A percentile compares a stretch with the other conserved stretches of the same genome.
phyloP scores from a whole-genome alignment of 331 rosid species.

The Acacia pycnantha region DNA sequence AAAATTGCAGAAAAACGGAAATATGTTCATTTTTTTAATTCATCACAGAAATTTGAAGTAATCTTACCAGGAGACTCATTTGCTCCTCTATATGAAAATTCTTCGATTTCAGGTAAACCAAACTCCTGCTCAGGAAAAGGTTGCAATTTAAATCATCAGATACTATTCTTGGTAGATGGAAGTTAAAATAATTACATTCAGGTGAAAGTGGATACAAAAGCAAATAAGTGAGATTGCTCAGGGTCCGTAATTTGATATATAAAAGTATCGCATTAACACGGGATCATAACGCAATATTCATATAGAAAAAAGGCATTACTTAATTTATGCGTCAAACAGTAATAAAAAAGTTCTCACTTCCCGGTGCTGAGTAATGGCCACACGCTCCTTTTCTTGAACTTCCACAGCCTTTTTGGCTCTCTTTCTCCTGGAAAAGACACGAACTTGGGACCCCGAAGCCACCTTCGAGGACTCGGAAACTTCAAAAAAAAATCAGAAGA shows the following conservation, averaged over 20 bases:
- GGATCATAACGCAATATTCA: neutral
- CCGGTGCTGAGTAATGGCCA: neutral
- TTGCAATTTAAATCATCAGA: slow-evolving; percentile 1
- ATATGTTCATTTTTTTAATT: neutral
- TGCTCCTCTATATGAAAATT: slow-evolving; percentile 25
- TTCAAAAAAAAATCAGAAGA: neutral
- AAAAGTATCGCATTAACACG: neutral
- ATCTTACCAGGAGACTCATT: slow-evolving; percentile 21
- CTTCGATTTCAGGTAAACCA: slow-evolving; percentile 38
- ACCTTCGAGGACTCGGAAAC: slow-evolving; percentile 5
- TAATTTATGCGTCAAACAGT: neutral
- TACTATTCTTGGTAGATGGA: slow-evolving; percentile 2
- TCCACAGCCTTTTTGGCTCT: slow-evolving; percentile 27
- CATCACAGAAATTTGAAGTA: neutral
- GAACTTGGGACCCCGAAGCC: slow-evolving; percentile 35
- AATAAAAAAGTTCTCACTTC: slow-evolving; percentile 34
- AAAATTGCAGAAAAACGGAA: neutral
- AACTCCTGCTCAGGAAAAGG: slow-evolving; percentile 14
- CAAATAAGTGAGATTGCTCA: neutral
- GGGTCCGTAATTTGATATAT: neutral
- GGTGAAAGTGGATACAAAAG: neutral
- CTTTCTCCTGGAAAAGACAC: slow-evolving; percentile 39
- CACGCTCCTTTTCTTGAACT: slow-evolving; percentile 6
- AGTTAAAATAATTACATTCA: slow-evolving; percentile 4
- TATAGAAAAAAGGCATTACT: slow-evolving; percentile 2